Conservation (phyloP, 148 eudicot genomes). For the Fagopyrum tataricum region DNA sequence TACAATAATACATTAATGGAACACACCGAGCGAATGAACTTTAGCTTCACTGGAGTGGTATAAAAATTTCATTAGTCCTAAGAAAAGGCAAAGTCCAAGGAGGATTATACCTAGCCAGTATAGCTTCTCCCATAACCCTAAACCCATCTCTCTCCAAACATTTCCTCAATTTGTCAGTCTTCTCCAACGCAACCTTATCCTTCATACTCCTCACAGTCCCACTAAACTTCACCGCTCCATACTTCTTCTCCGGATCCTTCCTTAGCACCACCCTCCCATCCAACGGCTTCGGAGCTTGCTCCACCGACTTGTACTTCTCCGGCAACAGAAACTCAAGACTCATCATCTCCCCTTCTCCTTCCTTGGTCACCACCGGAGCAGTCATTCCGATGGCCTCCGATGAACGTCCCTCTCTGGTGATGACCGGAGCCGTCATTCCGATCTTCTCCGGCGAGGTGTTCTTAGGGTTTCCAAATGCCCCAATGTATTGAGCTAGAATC, state of each 20-base stretch:
- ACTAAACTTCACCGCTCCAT: constrained; percentile 62
- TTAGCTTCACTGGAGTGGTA: constrained; percentile 43
- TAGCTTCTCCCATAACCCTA: constrained; percentile 38
- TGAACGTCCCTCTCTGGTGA: constrained; percentile 14
- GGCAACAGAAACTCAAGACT: constrained; percentile 72
- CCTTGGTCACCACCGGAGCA: constrained; percentile 38
- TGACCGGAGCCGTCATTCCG: constrained; percentile 40
- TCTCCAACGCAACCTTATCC: constrained; percentile 47
- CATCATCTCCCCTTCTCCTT: constrained; percentile 13
- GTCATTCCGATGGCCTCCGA: constrained; percentile 40
- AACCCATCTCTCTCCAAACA: constrained; percentile 62
- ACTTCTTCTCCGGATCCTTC: constrained; percentile 65
- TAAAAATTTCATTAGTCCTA: constrained; percentile 68
- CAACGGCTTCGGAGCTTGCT: constrained; percentile 72
- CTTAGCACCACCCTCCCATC: constrained; percentile 74
- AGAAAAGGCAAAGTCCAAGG: constrained; percentile 77
- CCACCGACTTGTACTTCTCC: constrained; percentile 41
- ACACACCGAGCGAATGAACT: too few relatives aligned
- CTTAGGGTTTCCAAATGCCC: constrained; percentile 60
- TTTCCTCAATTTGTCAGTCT: constrained; percentile 42
- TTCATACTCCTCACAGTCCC: constrained; percentile 43
- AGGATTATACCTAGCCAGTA: constrained; percentile 76
- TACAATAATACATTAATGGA: too few relatives aligned
- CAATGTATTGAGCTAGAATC: constrained; percentile 64
- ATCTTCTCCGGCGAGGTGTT: constrained; percentile 49